Base-by-base conservation (phyloP, 257 asterid genomes). In the Gynochthodes officinalis region DNA sequence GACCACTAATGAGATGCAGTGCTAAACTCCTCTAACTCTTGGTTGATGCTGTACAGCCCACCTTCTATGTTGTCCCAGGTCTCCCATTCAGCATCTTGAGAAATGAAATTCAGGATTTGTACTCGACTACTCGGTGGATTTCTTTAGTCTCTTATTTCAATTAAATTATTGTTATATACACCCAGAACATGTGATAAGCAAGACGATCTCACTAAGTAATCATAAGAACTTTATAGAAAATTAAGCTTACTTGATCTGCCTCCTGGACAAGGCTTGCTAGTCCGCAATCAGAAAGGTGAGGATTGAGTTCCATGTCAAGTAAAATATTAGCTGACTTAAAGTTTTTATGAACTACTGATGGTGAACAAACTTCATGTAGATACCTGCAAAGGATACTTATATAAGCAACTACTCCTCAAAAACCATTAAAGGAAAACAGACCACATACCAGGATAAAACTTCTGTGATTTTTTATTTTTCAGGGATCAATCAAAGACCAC, bases 321-420 rank as follows among this genome's bases (percentile, higher is more conserved):
- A 94, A 81, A 77, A 94, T 88, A 59, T 90, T 94, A 42, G 95
- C 96, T 8, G 98, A 89, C 81, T 91, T 94, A 81, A 94, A 83
- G 77, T 88, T 91, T 73, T 87, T 89, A 73, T 94, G 99, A 83
- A 91, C 79, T 71, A 86, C 87, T 1, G 98, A 92, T 18, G 99
- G 99, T 14, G 95, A 90, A 74, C 99, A 94, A 70, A 86, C 91
- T 89, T 94, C 99, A 48, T 94, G 99, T 23, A 94, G 82, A 83
- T 94, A 94, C 92, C 99, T 94, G 83, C 79, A 85, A 62, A 66
- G 52, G 37, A 75, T 63, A 59, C 58, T 25, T 28, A 52, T n/a
- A 54, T 78, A 62, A 82, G 84, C 64, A 75, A 42, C 7, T n/a
- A 28, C 37, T n/a, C 4, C 13, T 23, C 33, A 64, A 7, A 35